Evolutionary conservation across 169 alveolate genomes (phyloP).

Genomic region (Eimeria praecox): DNA sequence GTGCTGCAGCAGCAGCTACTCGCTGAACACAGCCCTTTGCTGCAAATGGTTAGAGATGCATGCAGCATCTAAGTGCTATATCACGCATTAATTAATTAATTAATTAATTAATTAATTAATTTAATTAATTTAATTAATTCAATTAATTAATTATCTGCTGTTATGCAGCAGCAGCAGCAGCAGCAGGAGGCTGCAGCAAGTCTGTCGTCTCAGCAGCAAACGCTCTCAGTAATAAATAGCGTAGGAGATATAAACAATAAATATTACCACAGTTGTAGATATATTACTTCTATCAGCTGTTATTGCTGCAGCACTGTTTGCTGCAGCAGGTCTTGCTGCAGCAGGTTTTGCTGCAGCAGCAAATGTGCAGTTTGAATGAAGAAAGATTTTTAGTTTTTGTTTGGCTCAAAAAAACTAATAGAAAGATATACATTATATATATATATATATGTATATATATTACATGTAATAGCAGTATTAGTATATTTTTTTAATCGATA

Average conservation of each 20-base stretch:
- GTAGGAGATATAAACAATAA: no score
- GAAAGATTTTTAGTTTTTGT: not conserved
- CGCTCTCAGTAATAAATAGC: not conserved
- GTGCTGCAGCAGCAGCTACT: constrained; percentile 3
- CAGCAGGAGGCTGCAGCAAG: not conserved
- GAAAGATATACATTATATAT: no score
- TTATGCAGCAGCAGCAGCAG: not conserved
- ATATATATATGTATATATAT: not conserved
- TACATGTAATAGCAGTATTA: not conserved
- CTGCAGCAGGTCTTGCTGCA: not conserved
- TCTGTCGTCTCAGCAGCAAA: not conserved
- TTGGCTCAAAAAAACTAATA: not conserved
- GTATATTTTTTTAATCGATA: not conserved
- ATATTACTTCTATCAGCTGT: no score
- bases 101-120: not conserved
- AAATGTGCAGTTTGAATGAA: not conserved
- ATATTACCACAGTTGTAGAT: no score
- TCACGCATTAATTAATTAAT: not conserved
- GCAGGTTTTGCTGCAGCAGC: not conserved
- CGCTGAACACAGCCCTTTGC: not conserved
- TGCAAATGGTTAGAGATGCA: not conserved
- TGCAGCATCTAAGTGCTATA: not conserved
- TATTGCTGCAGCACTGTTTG: not conserved
- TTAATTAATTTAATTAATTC: not conserved
- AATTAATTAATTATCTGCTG: not conserved